Evolutionary conservation across 306 rosid species (phyloP).

Genomic region (Corylus americana): DNA sequence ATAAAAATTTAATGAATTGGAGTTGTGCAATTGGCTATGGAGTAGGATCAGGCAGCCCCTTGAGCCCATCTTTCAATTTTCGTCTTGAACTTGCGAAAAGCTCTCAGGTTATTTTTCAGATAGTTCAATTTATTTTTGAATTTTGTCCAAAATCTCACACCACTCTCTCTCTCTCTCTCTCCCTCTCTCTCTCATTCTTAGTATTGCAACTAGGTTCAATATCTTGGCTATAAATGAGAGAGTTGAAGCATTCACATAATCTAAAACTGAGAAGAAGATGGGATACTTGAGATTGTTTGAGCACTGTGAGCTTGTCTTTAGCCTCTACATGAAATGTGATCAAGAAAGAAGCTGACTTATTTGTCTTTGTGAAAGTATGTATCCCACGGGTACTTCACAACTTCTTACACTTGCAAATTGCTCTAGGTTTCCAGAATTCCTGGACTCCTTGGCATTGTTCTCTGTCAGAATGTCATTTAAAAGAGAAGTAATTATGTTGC

Average conservation of each 20-base stretch:
- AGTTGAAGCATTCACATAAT: not conserved
- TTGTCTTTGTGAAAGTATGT: not conserved
- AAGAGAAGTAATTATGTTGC: not conserved
- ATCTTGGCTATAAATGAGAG: not conserved
- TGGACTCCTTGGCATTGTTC: not conserved
- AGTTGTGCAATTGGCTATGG: conserved; percentile 88
- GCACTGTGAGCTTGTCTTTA: not conserved
- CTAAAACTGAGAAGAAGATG: not conserved
- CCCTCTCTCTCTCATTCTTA: not conserved
- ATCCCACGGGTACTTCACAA: no score
- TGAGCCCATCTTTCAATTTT: conserved; percentile 91
- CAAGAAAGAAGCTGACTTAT: no score
- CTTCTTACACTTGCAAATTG: no score
- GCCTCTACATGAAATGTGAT: no score
- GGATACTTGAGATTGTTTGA: not conserved
- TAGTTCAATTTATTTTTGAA: conserved; percentile 21
- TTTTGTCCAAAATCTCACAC: not conserved
- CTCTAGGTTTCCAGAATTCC: not conserved
- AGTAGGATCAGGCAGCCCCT: conserved; percentile 84
- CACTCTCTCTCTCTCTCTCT: not conserved
- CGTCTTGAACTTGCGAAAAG: conserved; percentile 78
- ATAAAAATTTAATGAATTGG: conserved; percentile 73
- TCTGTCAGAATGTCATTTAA: not conserved
- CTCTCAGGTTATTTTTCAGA: conserved; percentile 54
- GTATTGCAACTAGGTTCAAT: not conserved